These are phyloP conservation scores for Stygiomarasmius scandens DNA, from an alignment of 1,284 basidiomycete species.

Conservation along the genomic window DNA sequence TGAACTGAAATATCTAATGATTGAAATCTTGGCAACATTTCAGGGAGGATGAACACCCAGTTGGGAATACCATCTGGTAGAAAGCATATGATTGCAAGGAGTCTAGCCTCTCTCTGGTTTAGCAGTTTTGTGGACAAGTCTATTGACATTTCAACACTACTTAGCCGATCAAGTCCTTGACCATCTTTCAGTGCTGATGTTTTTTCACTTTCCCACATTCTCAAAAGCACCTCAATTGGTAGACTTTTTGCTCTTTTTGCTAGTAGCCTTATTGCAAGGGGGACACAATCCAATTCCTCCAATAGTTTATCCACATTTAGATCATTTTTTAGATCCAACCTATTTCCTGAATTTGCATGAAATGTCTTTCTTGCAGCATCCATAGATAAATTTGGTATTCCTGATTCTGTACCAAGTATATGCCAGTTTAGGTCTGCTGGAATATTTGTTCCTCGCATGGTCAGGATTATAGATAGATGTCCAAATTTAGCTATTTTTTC, in stretches of 20 bases:
- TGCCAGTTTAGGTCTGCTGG: background rate
- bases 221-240: background rate
- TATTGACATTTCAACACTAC: background rate
- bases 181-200: background rate
- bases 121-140: background rate
- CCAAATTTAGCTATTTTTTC: background rate
- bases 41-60: background rate
- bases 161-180: background rate
- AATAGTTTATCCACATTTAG: background rate
- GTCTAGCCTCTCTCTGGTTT: too few relatives aligned
- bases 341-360: background rate
- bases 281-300: conserved; percentile 1
- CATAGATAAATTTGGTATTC: background rate
- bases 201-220: background rate
- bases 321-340: background rate
- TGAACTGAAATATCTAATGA: background rate
- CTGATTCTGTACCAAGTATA: background rate
- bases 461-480: background rate
- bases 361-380: background rate
- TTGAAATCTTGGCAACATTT: background rate
- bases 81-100: background rate
- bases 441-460: background rate
- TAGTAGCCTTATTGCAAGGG: background rate
- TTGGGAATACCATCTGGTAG: background rate
- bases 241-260: background rate